Percentiles rank a stretch among this genome's conserved stretches.
These are phyloP conservation scores for Phytophthora multivora DNA, from an alignment of 352 stramenopile genomes.

Conservation along the genomic window DNA sequence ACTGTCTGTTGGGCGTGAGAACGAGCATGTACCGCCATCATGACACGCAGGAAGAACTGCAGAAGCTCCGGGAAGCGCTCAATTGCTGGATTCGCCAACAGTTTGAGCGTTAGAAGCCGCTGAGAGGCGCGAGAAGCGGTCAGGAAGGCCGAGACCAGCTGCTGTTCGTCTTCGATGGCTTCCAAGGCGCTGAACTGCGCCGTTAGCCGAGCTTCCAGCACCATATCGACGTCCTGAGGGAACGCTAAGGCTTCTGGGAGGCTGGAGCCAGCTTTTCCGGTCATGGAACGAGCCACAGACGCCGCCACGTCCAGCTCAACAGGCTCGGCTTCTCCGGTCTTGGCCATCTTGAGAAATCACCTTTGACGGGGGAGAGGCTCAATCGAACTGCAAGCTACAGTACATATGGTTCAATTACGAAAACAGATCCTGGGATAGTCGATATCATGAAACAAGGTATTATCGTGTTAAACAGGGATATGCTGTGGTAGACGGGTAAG, in stretches of 20 bases:
- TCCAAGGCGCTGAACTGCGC: conserved; percentile 37
- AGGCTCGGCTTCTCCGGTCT: conserved; percentile 29
- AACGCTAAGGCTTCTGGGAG: background rate
- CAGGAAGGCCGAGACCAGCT: conserved; percentile 51
- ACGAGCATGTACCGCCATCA: conserved; percentile 54
- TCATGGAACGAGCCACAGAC: conserved; percentile 6
- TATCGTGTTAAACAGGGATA: conserved; percentile 16
- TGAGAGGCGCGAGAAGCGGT: conserved; percentile 40
- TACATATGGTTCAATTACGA: too few relatives aligned
- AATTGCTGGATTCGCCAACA: conserved; percentile 26
- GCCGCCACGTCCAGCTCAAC: conserved; percentile 25
- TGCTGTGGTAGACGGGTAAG: background rate
- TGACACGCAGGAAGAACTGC: conserved; percentile 68
- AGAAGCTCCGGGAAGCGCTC: conserved; percentile 53
- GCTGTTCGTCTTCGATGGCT: conserved; percentile 11
- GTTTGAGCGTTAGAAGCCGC: conserved; percentile 39
- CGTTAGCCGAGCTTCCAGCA: conserved; percentile 52
- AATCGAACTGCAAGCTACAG: conserved; percentile 6
- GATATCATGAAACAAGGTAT: background rate
- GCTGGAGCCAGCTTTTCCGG: background rate
- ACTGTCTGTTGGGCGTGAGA: conserved; percentile 23
- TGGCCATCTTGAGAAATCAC: conserved; percentile 35
- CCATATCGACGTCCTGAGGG: conserved; percentile 22
- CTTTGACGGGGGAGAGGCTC: conserved; percentile 17
- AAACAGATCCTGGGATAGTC: conserved; percentile 1